These are phyloP conservation scores for Oryza glaberrima DNA, from an alignment of 176 grass and related monocot genomes.

Conservation along the genomic window DNA sequence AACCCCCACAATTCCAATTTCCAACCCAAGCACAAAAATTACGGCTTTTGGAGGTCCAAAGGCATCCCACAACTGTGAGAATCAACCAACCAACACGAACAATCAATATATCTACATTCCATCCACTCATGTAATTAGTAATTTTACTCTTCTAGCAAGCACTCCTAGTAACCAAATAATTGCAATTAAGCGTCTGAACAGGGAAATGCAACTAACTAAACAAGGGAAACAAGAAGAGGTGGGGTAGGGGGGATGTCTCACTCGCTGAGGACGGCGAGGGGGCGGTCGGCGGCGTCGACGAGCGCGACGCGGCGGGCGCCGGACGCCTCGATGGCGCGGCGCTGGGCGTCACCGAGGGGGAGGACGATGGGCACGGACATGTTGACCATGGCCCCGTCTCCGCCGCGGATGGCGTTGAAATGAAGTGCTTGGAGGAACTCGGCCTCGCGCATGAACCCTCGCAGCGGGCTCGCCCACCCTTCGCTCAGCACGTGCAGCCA, in stretches of 20 bases:
- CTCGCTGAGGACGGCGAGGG: slow-evolving; percentile 78
- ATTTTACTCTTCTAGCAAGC: neutral
- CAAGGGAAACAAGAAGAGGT: no score
- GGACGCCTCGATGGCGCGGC: slow-evolving; percentile 62
- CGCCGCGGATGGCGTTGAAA: slow-evolving; percentile 87
- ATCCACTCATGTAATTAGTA: neutral
- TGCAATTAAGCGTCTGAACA: no score
- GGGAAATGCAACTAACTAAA: no score
- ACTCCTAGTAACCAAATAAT: no score
- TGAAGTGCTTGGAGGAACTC: slow-evolving; percentile 99
- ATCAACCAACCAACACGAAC: neutral
- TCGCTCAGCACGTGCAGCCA: slow-evolving; percentile 98
- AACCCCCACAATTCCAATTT: slow-evolving; percentile 1
- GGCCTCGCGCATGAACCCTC: slow-evolving; percentile 93
- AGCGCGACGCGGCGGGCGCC: slow-evolving; percentile 65
- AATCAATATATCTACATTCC: neutral
- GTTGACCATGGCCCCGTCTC: slow-evolving; percentile 70
- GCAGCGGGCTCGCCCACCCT: slow-evolving; percentile 94
- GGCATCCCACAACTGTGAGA: neutral
- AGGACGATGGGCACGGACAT: slow-evolving; percentile 99
- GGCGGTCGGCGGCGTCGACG: slow-evolving; percentile 58
- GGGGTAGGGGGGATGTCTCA: slow-evolving; percentile 12
- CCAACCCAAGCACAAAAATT: neutral
- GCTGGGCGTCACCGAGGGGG: slow-evolving; percentile 75
- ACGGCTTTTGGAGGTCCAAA: neutral